These are phyloP conservation scores for Exsudoporus floridanus DNA, from an alignment of 1,284 basidiomycete genomes.

Conservation along the genomic window DNA sequence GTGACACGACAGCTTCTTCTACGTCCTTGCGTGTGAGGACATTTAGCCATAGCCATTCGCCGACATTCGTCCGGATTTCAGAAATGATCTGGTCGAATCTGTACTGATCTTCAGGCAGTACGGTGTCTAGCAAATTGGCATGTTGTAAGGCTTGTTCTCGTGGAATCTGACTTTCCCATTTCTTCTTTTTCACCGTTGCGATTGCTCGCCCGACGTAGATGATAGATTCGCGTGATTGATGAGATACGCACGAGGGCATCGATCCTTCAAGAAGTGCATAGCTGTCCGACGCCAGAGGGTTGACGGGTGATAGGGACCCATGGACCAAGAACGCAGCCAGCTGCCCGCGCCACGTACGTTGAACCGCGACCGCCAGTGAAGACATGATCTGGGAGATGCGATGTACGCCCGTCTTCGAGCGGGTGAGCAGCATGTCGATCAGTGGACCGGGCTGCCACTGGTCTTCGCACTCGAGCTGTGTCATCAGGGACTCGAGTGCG, in stretches of 20 bases:
- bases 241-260: conserved; percentile 72
- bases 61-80: conserved; percentile 69
- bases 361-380: conserved; percentile 68
- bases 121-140: conserved; percentile 60
- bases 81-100: conserved; percentile 72
- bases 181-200: conserved; percentile 78
- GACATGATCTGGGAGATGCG: conserved; percentile 69
- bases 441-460: conserved; percentile 72
- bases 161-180: conserved; percentile 75
- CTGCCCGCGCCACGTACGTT: conserved; percentile 77
- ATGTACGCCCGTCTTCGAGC: conserved; percentile 74
- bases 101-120: conserved; percentile 72
- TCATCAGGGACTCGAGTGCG: conserved; percentile 62
- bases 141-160: conserved; percentile 61
- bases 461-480: conserved; percentile 54
- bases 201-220: conserved; percentile 86
- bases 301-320: conserved; percentile 60
- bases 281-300: conserved; percentile 57
- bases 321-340: conserved; percentile 77
- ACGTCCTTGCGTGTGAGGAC: conserved; percentile 83
- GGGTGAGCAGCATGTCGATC: conserved; percentile 70
- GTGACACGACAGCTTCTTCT: conserved; percentile 68
- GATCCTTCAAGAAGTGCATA: conserved; percentile 59
- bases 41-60: conserved; percentile 91
- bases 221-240: conserved; percentile 75